Percentiles rank a stretch among this genome's conserved stretches.
These are phyloP conservation scores for Viola odorata DNA, from an alignment of 345 rosid species.

Conservation along the genomic window DNA sequence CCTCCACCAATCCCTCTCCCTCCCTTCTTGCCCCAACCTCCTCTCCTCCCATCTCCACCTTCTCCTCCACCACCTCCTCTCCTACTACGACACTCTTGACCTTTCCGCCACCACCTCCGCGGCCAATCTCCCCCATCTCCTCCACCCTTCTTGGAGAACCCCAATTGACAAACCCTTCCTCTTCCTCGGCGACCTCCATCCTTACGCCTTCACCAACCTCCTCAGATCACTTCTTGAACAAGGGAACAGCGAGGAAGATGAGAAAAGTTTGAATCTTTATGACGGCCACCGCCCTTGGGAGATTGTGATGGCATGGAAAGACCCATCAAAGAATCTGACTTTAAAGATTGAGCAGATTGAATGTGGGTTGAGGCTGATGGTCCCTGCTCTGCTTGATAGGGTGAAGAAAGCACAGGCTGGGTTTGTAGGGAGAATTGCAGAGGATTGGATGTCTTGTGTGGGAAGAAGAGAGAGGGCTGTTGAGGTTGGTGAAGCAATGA, in stretches of 20 bases:
- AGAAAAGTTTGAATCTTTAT: neutral
- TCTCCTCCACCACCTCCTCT: constrained; percentile 64
- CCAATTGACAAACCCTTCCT: constrained; percentile 68
- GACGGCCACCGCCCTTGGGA: constrained; percentile 26
- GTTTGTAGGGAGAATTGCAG: constrained; percentile 42
- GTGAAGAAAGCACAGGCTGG: constrained; percentile 40
- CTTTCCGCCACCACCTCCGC: constrained; percentile 39
- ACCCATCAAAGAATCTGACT: constrained; percentile 38
- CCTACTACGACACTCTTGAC: constrained; percentile 76
- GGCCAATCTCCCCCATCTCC: constrained; percentile 50
- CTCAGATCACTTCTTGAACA: constrained; percentile 54
- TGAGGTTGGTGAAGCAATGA: constrained; percentile 36
- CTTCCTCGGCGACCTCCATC: constrained; percentile 86
- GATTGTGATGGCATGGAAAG: constrained; percentile 54
- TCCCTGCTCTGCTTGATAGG: constrained; percentile 50
- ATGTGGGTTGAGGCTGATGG: constrained; percentile 70
- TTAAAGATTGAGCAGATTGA: constrained; percentile 64
- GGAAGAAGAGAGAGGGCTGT: constrained; percentile 14
- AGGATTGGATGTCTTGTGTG: constrained; percentile 34
- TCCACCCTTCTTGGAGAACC: constrained; percentile 73
- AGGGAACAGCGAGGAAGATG: constrained; percentile 21
- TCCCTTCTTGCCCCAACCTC: constrained; percentile 35
- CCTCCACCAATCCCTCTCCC: constrained; percentile 55
- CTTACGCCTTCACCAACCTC: constrained; percentile 72
- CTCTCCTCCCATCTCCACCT: constrained; percentile 48